Evolutionary conservation across 306 rosid genomes (phyloP).

Genomic region (Fagus sylvatica): DNA sequence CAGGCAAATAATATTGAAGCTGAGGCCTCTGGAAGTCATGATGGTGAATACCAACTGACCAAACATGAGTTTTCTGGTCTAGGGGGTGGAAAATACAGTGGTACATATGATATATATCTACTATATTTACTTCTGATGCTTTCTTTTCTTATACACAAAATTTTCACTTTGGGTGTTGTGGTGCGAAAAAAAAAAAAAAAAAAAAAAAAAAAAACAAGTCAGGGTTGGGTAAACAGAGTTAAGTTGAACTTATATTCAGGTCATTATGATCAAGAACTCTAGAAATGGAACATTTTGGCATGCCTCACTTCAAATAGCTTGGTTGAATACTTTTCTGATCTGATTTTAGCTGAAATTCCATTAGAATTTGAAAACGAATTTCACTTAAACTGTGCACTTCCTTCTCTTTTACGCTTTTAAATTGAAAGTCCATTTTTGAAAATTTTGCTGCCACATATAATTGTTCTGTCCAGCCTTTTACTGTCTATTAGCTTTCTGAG

Average conservation of each 20-base stretch:
- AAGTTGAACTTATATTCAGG: background rate
- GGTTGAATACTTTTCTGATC: background rate
- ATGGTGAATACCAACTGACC: conserved; percentile 74
- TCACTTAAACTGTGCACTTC: background rate
- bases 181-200: background rate
- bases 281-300: background rate
- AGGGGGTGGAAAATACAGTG: conserved; percentile 86
- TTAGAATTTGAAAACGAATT: background rate
- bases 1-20: conserved; percentile 93
- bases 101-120: conserved; percentile 40
- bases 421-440: background rate
- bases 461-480: background rate
- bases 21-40: conserved; percentile 72
- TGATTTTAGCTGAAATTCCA: background rate
- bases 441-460: background rate
- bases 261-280: background rate
- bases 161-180: background rate
- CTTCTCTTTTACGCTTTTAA: background rate
- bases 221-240: background rate
- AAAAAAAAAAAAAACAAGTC: background rate
- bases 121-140: background rate
- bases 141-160: background rate
- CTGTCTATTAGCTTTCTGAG: background rate
- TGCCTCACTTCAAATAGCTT: background rate
- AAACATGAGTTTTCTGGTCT: conserved; percentile 76